Evolutionary conservation across 495 filamentous ascomycete genomes (phyloP), one percentile per base, ranked within the genome.

Genomic region (Penicillium riverlandense): DNA sequence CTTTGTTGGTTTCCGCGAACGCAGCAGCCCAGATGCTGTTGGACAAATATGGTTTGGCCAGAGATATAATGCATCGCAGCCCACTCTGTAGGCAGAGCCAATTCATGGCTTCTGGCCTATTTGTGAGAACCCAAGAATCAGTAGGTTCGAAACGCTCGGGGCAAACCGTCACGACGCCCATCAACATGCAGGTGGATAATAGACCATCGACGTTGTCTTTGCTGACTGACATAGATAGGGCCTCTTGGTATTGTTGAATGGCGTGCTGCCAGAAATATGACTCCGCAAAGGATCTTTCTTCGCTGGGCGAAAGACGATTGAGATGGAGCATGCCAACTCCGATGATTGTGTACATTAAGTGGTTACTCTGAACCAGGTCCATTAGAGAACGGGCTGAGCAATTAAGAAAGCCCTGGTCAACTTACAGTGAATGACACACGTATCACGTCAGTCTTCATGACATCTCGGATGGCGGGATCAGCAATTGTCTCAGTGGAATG

Each of bases 271-370:
- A 71, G 46, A 72, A 69, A 46, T 63, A 67, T 4, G 58, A 52
- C 48, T 72, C 71, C 32, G 58, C 62, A 14, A 60, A 12, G 11
- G 61, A 53, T 33, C 62, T 55, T 4, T 52, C 46, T 36, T 53
- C 48, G 36, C 41, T 49, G 2, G 53, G 57, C 29, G 52, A 56
- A 4, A 55, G 40, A 7, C 66, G 59, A 31, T 70, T 67, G 8
- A 71, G 49, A 40, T 74, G 65, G 1, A 68, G 57, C 35, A 65
- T 54, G 7, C 66, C 64, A 10, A 66, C 58, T 0, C 55, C 66
- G n/a, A 74, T 45, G 33, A 71, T 52, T 1, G 66, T 64, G 36
- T 72, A 70, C 66, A 75, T 69, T 1, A 75, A 28, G 41, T 66
- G 63, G 2, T 67, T 51, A 40, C 57, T 62, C 70, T 75, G 37